Evolutionary conservation across 306 rosid genomes (phyloP), one percentile per base, ranked within the genome.

Genomic region (Geum urbanum): DNA sequence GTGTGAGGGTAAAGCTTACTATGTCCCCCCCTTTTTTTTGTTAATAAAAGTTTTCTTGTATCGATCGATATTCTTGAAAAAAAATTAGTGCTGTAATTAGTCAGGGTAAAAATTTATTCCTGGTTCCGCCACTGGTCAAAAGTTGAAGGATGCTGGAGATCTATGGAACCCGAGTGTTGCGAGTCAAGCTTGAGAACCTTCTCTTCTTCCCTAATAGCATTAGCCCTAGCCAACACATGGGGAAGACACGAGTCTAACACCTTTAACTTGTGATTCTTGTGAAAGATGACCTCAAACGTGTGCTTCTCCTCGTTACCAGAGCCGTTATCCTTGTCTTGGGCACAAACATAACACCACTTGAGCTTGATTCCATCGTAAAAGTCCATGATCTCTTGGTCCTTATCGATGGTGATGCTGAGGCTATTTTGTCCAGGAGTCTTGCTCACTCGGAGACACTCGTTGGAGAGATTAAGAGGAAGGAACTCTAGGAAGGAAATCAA

Each of bases 71-170:
- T n/a, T n/a, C n/a, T n/a, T n/a, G n/a, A n/a, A n/a, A n/a, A n/a
- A n/a, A n/a, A n/a, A n/a, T n/a, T n/a, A n/a, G n/a, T n/a, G n/a
- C n/a, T n/a, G n/a, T n/a, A n/a, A n/a, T n/a, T n/a, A n/a, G n/a
- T n/a, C n/a, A n/a, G n/a, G n/a, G n/a, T n/a, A n/a, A n/a, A n/a
- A n/a, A n/a, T n/a, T n/a, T n/a, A n/a, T n/a, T n/a, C n/a, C n/a
- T n/a, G n/a, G n/a, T n/a, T n/a, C n/a, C n/a, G n/a, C n/a, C n/a
- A n/a, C n/a, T n/a, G n/a, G n/a, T n/a, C n/a, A n/a, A 81, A 81
- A 11, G 77, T 81, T 1, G 85, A 53, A 6, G 82, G 85, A 45
- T 77, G 85, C 37, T 81, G 82, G 43, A 81, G 46, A 59, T 81
- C 60, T 16, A 81, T 35, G 15, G 79, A 74, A n/a, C 79, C 83